Evolutionary conservation across 495 filamentous ascomycete genomes (phyloP).

Genomic region (Xylaria nigripes): DNA sequence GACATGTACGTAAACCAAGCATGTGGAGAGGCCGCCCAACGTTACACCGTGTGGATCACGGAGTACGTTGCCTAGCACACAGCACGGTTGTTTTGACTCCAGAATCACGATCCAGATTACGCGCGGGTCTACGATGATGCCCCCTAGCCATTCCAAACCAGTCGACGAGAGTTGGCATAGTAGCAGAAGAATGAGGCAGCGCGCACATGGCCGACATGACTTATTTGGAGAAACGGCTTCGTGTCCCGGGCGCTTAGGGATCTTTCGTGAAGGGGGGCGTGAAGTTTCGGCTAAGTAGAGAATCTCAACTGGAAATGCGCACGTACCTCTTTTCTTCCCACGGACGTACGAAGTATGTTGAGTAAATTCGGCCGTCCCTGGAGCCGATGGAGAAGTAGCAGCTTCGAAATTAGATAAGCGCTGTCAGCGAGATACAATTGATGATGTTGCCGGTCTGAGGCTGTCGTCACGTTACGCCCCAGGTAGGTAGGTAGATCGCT

Average conservation of each 20-base stretch:
- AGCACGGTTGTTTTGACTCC: too few relatives aligned
- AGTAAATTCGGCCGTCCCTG: background rate
- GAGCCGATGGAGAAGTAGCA: background rate
- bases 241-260: background rate
- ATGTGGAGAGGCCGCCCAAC: background rate
- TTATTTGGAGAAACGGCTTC: background rate
- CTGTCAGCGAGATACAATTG: background rate
- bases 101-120: too few relatives aligned
- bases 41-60: background rate
- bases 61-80: too few relatives aligned
- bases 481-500: background rate
- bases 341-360: background rate
- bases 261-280: background rate
- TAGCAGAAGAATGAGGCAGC: background rate
- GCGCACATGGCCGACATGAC: background rate
- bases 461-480: background rate
- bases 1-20: background rate
- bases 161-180: too few relatives aligned
- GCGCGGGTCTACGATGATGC: too few relatives aligned
- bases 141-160: too few relatives aligned
- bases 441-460: background rate
- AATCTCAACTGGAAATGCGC: background rate
- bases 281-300: background rate
- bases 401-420: conserved; percentile 9
- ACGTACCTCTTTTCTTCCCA: conserved; percentile 7